Evolutionary conservation across 106 monocot genomes (phyloP).

Genomic region (Apostasia shenzhenica): DNA sequence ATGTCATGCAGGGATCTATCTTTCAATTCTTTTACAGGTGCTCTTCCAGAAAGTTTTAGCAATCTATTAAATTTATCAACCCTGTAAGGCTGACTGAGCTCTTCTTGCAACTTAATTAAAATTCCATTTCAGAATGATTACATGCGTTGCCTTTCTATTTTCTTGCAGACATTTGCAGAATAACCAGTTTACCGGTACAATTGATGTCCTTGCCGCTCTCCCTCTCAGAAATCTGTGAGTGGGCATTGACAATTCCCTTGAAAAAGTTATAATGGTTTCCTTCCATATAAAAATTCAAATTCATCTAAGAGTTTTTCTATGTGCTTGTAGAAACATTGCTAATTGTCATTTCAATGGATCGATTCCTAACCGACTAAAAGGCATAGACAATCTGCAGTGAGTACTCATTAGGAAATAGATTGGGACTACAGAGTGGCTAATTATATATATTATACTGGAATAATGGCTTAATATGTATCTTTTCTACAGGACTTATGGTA

Average conservation of each 20-base stretch:
- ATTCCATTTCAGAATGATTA: neutral
- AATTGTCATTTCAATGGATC: constrained; percentile 79
- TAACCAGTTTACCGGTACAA: constrained; percentile 73
- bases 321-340: constrained; percentile 63
- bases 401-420: constrained; percentile 11
- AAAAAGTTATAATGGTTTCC: neutral
- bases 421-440: neutral
- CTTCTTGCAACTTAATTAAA: neutral
- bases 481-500: constrained; percentile 56
- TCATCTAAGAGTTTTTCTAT: neutral
- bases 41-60: constrained; percentile 55
- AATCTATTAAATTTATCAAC: constrained; percentile 37
- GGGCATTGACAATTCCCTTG: neutral
- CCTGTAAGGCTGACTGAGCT: constrained; percentile 33
- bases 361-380: constrained; percentile 62
- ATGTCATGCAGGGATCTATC: constrained; percentile 55
- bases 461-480: neutral
- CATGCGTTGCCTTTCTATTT: neutral
- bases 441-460: neutral
- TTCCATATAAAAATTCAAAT: neutral
- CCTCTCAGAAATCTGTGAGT: constrained; percentile 75
- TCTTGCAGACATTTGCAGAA: constrained; percentile 67
- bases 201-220: constrained; percentile 60
- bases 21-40: constrained; percentile 53
- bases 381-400: constrained; percentile 71